Conservation (phyloP, 2,329 filamentous ascomycete species). For the Fusarium virguliforme region DNA sequence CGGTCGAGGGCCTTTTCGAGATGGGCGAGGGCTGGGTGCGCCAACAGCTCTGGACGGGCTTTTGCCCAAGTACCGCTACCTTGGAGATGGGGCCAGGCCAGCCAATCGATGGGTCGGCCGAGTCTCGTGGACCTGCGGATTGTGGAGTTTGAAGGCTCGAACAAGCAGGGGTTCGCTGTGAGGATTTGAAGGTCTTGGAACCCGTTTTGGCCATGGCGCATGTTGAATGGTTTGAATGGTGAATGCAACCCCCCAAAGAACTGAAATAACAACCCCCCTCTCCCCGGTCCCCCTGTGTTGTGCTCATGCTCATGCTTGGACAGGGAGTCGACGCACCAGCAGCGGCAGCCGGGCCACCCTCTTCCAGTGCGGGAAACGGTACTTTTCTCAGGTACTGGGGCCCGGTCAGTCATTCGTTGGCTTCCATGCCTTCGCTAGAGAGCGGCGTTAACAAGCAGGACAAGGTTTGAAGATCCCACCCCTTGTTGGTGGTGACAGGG, state of each 20-base stretch:
- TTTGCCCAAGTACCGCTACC: constrained; percentile 46
- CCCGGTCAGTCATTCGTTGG: constrained; percentile 27
- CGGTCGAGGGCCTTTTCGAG: constrained; percentile 25
- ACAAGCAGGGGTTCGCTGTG: constrained; percentile 47
- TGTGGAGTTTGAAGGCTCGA: constrained; percentile 45
- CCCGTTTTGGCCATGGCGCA: constrained; percentile 44
- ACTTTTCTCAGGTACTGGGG: constrained; percentile 35
- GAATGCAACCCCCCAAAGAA: constrained; percentile 42
- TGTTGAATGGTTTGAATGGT: constrained; percentile 45
- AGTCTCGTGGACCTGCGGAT: constrained; percentile 49
- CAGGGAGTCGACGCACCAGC: constrained; percentile 31
- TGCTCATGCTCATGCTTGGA: constrained; percentile 29
- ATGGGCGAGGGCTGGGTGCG: constrained; percentile 21
- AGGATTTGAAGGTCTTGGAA: constrained; percentile 48
- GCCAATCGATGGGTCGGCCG: constrained; percentile 49
- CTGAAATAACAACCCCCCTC: constrained; percentile 32
- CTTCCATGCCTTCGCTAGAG: constrained; percentile 30
- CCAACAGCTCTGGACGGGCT: constrained; percentile 28
- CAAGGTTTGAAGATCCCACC: constrained; percentile 50
- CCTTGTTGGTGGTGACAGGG: constrained; percentile 43
- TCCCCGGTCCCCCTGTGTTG: constrained; percentile 19
- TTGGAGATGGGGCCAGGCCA: constrained; percentile 38
- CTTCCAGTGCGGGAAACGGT: constrained; percentile 43
- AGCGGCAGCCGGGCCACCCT: constrained; percentile 37
- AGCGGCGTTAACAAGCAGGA: constrained; percentile 33